Base-by-base conservation (phyloP, 2,329 filamentous ascomycete species). In the Phyllosticta paracitricarpa region DNA sequence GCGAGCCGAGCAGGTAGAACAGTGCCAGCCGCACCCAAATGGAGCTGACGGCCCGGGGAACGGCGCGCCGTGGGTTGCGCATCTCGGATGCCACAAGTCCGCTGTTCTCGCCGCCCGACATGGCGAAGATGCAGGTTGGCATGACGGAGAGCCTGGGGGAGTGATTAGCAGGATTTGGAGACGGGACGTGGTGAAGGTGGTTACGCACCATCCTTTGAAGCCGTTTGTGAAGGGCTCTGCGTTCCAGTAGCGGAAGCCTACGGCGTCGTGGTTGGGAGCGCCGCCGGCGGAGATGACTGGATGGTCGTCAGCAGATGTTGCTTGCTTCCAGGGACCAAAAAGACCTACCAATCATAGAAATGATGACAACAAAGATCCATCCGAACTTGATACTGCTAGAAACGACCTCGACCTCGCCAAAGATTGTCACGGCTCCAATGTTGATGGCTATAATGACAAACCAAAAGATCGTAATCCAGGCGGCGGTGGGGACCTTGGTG, bases 291-390 rank as follows among this genome's bases (percentile, higher is more conserved):
- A 76, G 40, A 78, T 71, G 54, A 78, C 73, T 68, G 40, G 24
- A 14, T 2, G 19, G 17, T 17, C 12, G 19, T 57, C 55, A 12
- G 54, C 62, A 25, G 54, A 9, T 17, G 12, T 14, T n/a, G 14
- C n/a, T 30, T 19, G 30, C 9, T 9, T n/a, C 9, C 30, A n/a
- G 8, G 33, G n/a, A 6, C 3, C 8, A 30, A 7, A 30, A 30
- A 22, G 28, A 56, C 58, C 30, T 26, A 61, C 58, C 68, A 54
- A 74, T 73, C 51, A 76, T 68, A 17, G 76, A 76, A 55, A 79
- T 73, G 64, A 80, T 79, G 64, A 79, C 76, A 25, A 79, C 71
- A 59, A 79, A 73, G 59, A 80, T 78, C 76, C 77, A 79, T 35
- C 73, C 70, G 48, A 79, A 78, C 63, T 80, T 80, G 66, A 79